Percentiles rank a stretch among this genome's conserved stretches.
phyloP scores from a whole-genome alignment of 2,329 filamentous ascomycete genomes.

The Monosporascus sp. region DNA sequence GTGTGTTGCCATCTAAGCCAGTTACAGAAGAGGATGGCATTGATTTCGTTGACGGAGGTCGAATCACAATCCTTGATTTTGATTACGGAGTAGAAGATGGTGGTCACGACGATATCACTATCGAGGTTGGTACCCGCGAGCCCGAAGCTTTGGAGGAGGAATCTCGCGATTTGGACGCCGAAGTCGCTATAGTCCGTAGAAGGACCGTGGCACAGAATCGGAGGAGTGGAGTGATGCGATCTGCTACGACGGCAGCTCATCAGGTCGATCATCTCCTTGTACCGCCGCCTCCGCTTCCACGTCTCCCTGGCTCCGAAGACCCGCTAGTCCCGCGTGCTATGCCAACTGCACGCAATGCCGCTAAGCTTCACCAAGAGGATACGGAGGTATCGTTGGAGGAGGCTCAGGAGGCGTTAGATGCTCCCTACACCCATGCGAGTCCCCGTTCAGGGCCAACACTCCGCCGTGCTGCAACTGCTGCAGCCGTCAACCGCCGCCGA shows the following conservation, averaged over 20 bases:
- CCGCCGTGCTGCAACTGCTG: constrained; percentile 69
- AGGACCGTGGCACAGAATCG: constrained; percentile 62
- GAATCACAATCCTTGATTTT: constrained; percentile 70
- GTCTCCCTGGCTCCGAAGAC: constrained; percentile 39
- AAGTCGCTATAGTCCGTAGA: constrained; percentile 72
- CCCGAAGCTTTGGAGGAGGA: constrained; percentile 70
- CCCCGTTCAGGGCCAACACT: constrained; percentile 66
- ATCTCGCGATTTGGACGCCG: constrained; percentile 66
- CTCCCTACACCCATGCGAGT: constrained; percentile 66
- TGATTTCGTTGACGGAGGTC: constrained; percentile 72
- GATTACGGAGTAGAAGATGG: constrained; percentile 56
- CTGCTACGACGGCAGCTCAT: constrained; percentile 37
- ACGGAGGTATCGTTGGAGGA: constrained; percentile 46
- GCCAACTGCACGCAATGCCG: constrained; percentile 25
- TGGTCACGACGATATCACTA: constrained; percentile 50
- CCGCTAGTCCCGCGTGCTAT: constrained; percentile 48
- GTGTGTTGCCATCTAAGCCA: constrained; percentile 53
- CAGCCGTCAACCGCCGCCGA: constrained; percentile 64
- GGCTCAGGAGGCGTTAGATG: constrained; percentile 59
- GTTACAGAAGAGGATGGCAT: constrained; percentile 65
- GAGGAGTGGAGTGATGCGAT: constrained; percentile 44
- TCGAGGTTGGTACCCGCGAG: constrained; percentile 67
- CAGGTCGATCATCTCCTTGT: constrained; percentile 24
- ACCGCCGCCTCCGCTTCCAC: constrained; percentile 23
- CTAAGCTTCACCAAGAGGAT: constrained; percentile 28